phyloP scores from a whole-genome alignment of 805 yeast species.

The Metschnikowia henanensis region DNA sequence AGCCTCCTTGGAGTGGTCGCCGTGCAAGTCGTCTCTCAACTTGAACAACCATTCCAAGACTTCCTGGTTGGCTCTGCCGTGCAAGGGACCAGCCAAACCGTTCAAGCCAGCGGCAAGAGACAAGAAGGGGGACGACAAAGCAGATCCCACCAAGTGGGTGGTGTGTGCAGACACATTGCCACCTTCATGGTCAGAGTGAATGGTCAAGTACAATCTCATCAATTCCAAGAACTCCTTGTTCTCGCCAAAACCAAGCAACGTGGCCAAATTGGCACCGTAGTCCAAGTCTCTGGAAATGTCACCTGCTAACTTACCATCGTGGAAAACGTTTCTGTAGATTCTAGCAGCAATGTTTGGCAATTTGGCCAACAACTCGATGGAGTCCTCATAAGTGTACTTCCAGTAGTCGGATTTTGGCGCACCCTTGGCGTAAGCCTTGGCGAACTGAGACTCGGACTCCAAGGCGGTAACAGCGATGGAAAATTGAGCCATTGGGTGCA shows the following conservation, averaged over 20 bases:
- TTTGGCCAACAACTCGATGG: conserved; percentile 66
- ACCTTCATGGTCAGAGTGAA: conserved; percentile 83
- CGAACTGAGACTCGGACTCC: conserved; percentile 70
- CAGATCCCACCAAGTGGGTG: conserved; percentile 81
- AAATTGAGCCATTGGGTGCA: conserved; percentile 86
- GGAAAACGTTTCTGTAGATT: conserved; percentile 64
- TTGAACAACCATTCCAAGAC: conserved; percentile 72
- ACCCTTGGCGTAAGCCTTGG: conserved; percentile 70
- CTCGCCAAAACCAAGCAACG: conserved; percentile 58
- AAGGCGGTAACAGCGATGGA: conserved; percentile 74
- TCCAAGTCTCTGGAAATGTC: conserved; percentile 54
- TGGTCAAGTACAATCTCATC: conserved; percentile 69
- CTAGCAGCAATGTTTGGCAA: conserved; percentile 74
- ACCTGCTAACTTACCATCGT: conserved; percentile 56
- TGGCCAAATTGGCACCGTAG: conserved; percentile 72
- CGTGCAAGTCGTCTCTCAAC: conserved; percentile 64
- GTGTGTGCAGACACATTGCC: conserved; percentile 84
- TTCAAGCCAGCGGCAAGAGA: conserved; percentile 77
- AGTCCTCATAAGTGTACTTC: conserved; percentile 75
- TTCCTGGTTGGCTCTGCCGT: conserved; percentile 85
- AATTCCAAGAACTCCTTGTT: conserved; percentile 64
- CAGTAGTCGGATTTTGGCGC: conserved; percentile 69
- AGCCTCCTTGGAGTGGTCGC: conserved; percentile 51
- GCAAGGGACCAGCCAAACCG: conserved; percentile 86
- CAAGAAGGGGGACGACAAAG: conserved; percentile 73